Evolutionary conservation across 352 stramenopile genomes (phyloP).

Genomic region (Phytophthora ohioensis): DNA sequence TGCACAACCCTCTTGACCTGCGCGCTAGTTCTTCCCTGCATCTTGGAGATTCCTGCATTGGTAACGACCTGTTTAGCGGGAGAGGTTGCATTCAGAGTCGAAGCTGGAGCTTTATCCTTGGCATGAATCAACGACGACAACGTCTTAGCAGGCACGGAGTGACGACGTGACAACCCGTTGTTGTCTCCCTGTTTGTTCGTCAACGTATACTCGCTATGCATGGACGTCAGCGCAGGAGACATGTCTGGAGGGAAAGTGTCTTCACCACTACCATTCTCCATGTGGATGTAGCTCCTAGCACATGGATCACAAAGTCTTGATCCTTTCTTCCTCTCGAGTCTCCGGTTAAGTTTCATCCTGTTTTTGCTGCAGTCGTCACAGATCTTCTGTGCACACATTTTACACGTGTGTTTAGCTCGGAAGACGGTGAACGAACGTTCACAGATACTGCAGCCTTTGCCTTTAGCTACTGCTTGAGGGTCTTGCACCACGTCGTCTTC

Average conservation of each 20-base stretch:
- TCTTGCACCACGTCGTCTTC: slow-evolving; percentile 31
- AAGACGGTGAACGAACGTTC: slow-evolving; percentile 83
- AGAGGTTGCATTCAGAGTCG: background rate
- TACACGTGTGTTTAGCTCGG: slow-evolving; percentile 84
- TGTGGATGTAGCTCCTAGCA: slow-evolving; percentile 65
- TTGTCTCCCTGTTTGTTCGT: slow-evolving; percentile 12
- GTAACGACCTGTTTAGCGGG: slow-evolving; percentile 1
- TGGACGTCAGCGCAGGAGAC: slow-evolving; percentile 36
- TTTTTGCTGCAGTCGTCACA: slow-evolving; percentile 90
- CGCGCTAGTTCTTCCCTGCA: slow-evolving; percentile 4
- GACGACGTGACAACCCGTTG: slow-evolving; percentile 28
- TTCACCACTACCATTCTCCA: slow-evolving; percentile 33
- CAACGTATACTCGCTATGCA: slow-evolving; percentile 23
- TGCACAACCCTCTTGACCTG: slow-evolving; percentile 19
- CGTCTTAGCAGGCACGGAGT: slow-evolving; percentile 39
- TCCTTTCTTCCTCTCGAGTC: slow-evolving; percentile 74
- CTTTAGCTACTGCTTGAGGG: slow-evolving; percentile 21
- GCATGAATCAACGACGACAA: slow-evolving; percentile 24
- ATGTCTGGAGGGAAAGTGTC: slow-evolving; percentile 38
- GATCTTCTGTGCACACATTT: slow-evolving; percentile 72
- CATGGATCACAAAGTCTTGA: slow-evolving; percentile 80
- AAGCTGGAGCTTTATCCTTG: slow-evolving; percentile 11
- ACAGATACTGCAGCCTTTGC: slow-evolving; percentile 64
- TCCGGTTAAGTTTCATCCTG: slow-evolving; percentile 73
- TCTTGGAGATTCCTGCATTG: slow-evolving; percentile 19